Base-by-base conservation (phyloP, 129 eudicot species). In the Heracleum sosnowskyi region DNA sequence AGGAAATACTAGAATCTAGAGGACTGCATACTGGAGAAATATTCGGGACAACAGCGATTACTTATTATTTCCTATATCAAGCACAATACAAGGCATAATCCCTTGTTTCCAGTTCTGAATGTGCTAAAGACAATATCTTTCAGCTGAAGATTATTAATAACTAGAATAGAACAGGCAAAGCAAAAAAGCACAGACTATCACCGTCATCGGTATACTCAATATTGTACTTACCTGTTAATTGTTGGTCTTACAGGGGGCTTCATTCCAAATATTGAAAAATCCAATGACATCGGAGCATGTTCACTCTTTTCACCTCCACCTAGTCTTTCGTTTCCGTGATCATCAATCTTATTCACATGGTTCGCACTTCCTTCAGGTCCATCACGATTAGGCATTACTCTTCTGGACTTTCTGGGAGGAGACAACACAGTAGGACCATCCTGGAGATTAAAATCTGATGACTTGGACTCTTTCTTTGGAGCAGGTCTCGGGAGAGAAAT, bases 191-290 rank as follows among this genome's bases (percentile, higher is more conserved):
- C 64, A 24, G 8, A 33, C n/a, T 29, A 29, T 68, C 73, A 63
- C 16, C 7, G 28, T 49, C 0, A 37, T 8, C 28, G 46, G 40
- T 15, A 60, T 26, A 36, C 41, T 33, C 34, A 24, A 79, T 78
- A 70, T 42, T 74, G 63, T 51, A 7, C 49, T 80, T 85, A 90
- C 99, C 99, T 95, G 95, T 87, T 91, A 84, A 95, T 95, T 62
- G 99, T 95, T 73, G 99, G 99, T 80, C 99, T 91, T 84, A 79
- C 74, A 29, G 96, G 93, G 74, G 96, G 97, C 78, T 80, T 87
- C 80, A 87, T 79, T 37, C 86, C 97, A 60, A 90, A 87, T 75
- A 86, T 91, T 0, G 99, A 90, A 80, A 95, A 95, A 82, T 95
- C 99, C 8, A 95, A 84, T 42, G 99, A 92, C 97, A 90, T 95